Evolutionary conservation across 2,329 filamentous ascomycete genomes (phyloP).

Genomic region (Acarospora socialis): DNA sequence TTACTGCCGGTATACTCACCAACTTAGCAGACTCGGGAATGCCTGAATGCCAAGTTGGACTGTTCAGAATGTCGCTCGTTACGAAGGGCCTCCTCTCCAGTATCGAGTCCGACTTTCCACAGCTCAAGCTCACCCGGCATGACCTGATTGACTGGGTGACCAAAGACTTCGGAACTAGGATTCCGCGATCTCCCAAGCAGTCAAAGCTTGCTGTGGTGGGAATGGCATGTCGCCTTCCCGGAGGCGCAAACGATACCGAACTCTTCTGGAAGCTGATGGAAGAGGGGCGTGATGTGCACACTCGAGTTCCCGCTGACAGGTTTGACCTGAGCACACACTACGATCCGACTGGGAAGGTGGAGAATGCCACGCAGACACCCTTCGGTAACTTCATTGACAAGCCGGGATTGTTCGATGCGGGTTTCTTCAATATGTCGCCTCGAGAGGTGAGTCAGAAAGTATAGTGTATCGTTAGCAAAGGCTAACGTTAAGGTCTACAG

Average conservation of each 20-base stretch:
- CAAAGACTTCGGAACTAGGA: no score
- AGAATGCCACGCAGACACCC: conserved; percentile 57
- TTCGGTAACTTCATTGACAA: conserved; percentile 59
- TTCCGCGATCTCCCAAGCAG: no score
- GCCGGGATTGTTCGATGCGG: conserved; percentile 55
- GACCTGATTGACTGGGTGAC: conserved; percentile 1
- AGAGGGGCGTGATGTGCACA: conserved; percentile 54
- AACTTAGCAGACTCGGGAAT: conserved; percentile 8
- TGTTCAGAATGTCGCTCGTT: background rate
- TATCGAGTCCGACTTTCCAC: background rate
- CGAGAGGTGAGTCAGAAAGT: conserved; percentile 58
- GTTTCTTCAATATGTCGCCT: conserved; percentile 68
- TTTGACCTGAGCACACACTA: conserved; percentile 53
- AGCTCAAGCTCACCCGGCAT: background rate
- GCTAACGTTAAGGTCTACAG: no score
- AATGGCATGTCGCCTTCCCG: conserved; percentile 59
- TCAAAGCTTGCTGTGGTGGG: conserved; percentile 75
- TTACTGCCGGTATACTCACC: background rate
- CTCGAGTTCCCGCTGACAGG: conserved; percentile 48
- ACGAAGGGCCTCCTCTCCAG: background rate
- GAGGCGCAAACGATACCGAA: conserved; percentile 50
- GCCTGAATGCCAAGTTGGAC: conserved; percentile 12
- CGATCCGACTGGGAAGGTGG: conserved; percentile 52
- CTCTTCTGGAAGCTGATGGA: conserved; percentile 55
- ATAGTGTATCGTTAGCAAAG: conserved; percentile 36